Conservation (phyloP, 345 rosid species). For the Heritiera littoralis region DNA sequence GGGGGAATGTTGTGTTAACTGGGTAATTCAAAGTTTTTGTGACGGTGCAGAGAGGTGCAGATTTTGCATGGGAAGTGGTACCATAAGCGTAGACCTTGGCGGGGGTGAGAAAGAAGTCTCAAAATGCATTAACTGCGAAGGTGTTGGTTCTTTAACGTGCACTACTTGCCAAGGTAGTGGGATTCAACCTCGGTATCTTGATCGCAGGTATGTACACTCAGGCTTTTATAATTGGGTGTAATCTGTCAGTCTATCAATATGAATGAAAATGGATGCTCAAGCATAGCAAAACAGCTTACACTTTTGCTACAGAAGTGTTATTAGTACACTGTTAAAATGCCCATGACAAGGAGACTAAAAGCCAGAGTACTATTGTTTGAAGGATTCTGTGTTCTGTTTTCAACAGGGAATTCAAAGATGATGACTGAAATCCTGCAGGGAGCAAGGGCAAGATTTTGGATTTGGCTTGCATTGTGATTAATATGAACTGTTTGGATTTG, state of each 20-base stretch:
- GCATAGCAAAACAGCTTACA: neutral
- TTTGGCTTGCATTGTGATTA: neutral
- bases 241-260: neutral
- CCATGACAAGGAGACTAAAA: neutral
- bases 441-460: constrained; percentile 25
- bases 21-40: neutral
- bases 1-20: neutral
- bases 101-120: constrained; percentile 82
- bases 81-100: constrained; percentile 67
- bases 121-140: constrained; percentile 75
- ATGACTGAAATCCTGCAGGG: constrained; percentile 43
- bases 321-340: neutral
- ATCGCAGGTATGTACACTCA: constrained; percentile 62
- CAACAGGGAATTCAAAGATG: constrained; percentile 66
- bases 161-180: constrained; percentile 96
- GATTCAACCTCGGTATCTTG: constrained; percentile 97
- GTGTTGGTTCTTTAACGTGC: constrained; percentile 83
- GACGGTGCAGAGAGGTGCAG: constrained; percentile 70
- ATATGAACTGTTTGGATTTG: neutral
- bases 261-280: neutral
- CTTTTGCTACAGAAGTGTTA: neutral
- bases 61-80: constrained; percentile 81
- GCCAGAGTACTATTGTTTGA: neutral
- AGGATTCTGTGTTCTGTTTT: neutral
- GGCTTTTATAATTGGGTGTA: neutral